Evolutionary conservation across 176 grass and related monocot genomes (phyloP), one percentile per base, ranked within the genome.

Genomic region (Zoysia japonica): DNA sequence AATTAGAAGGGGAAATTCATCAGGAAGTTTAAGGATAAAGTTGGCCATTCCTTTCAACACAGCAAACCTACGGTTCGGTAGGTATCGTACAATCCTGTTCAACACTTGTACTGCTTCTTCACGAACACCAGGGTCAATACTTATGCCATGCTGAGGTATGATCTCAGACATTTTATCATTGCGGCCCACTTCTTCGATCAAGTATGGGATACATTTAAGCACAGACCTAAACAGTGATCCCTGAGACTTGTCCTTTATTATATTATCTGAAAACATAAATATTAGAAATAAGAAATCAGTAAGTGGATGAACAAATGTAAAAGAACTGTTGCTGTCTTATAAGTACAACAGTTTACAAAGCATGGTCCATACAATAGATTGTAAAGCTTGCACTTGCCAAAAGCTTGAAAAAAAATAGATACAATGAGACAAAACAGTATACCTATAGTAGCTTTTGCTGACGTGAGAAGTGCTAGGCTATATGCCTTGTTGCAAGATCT

Each of bases 41-140:
- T 77, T 98, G 48, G 92, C 88, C 96, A 98, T 98, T 73, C 96
- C 96, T 85, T 92, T 98, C 90, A 98, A 83, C 52, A 98, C 96
- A 87, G 96, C 89, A 89, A 92, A 94, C 17, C 96, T 93, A 41
- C 96, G 89, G 80, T 94, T 87, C 13, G 92, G 96, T 50, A 98
- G 68, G 85, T 78, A 94, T 65, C 92, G 85, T 77, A 94, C 81
- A 20, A 98, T 98, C 54, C 96, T 91, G 71, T 98, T 94, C 90
- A 98, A 85, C 66, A 94, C 96, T 79, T 93, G 90, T 52, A 93
- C 92, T 28, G 96, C 91, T 85, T 98, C 96, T 80, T 92, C 96
- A 60, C 96, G 96, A 68, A 98, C 96, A 69, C 90, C 92, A 75
- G 96, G 96, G 69, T 98, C 96, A 71, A 94, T 92, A 71, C 96